A percentile compares a stretch with the other conserved stretches of the same genome.
Evolutionary conservation across 2,329 filamentous ascomycete genomes (phyloP).

Genomic region (Xylaria sp.): DNA sequence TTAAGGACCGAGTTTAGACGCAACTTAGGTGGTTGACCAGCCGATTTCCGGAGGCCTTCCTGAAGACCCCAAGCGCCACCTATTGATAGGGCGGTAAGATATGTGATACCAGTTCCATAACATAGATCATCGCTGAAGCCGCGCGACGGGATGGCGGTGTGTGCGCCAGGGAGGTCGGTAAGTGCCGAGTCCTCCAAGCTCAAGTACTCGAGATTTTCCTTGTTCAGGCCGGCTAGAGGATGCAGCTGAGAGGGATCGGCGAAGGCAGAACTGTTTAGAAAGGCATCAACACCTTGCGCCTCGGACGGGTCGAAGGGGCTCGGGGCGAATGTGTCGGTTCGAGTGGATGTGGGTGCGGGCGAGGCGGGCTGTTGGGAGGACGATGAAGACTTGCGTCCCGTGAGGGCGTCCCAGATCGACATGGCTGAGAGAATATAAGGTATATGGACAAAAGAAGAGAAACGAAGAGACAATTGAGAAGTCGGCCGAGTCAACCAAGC

Average conservation of each 20-base stretch:
- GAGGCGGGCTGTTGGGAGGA: constrained; percentile 52
- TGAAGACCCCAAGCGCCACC: constrained; percentile 93
- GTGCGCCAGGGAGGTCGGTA: constrained; percentile 84
- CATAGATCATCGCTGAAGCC: constrained; percentile 99
- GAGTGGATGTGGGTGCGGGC: constrained; percentile 58
- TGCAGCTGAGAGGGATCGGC: constrained; percentile 91
- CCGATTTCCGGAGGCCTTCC: constrained; percentile 86
- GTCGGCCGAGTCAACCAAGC: constrained; percentile 2
- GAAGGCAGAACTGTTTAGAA: constrained; percentile 80
- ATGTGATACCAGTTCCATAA: constrained; percentile 96
- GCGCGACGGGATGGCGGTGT: constrained; percentile 90
- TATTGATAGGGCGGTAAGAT: constrained; percentile 84
- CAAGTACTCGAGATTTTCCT: constrained; percentile 94
- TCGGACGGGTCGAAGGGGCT: constrained; percentile 76
- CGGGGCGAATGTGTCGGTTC: constrained; percentile 63
- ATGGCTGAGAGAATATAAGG: constrained; percentile 52
- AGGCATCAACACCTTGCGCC: constrained; percentile 84
- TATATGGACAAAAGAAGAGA: constrained; percentile 35
- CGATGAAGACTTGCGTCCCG: constrained; percentile 65
- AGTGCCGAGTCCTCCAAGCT: constrained; percentile 91
- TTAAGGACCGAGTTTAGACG: constrained; percentile 95
- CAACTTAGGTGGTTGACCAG: constrained; percentile 84
- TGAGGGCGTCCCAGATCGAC: constrained; percentile 71
- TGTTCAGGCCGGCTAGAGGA: constrained; percentile 91
- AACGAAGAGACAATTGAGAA: constrained; percentile 18